These are phyloP conservation scores for Schwanniomyces yamadae DNA, from an alignment of 805 yeast genomes.

Conservation along the genomic window DNA sequence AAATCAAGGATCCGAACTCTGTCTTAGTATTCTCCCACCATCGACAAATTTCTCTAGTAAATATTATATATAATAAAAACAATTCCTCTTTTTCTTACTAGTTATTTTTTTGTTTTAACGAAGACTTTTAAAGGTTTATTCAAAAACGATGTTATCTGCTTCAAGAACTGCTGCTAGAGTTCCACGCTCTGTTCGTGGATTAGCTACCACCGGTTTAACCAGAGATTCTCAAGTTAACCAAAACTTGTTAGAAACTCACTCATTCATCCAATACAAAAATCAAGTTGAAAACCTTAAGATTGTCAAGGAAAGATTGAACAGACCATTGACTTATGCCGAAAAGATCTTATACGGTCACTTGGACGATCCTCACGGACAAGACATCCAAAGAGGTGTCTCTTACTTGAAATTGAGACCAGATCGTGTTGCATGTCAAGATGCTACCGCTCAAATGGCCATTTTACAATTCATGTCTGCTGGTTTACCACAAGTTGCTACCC, in stretches of 20 bases:
- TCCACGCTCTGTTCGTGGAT: constrained; percentile 41
- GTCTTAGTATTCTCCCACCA: constrained; percentile 6
- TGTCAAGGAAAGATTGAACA: constrained; percentile 74
- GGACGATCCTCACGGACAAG: constrained; percentile 87
- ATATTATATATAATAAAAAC: constrained; percentile 1
- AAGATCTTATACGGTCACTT: constrained; percentile 93
- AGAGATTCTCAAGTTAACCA: constrained; percentile 75
- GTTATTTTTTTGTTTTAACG: constrained; percentile 1
- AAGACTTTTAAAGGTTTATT: constrained; percentile 1
- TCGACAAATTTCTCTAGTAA: constrained; percentile 2
- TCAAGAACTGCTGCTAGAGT: constrained; percentile 37
- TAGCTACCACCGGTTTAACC: constrained; percentile 53
- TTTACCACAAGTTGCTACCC: constrained; percentile 86
- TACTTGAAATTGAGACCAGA: constrained; percentile 95
- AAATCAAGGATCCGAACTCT: constrained; percentile 5
- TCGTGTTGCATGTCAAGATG: constrained; percentile 98
- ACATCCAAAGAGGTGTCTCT: constrained; percentile 80
- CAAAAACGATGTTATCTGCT: constrained; percentile 41
- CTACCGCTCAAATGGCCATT: constrained; percentile 98
- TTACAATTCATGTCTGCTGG: constrained; percentile 97
- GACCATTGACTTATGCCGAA: constrained; percentile 95
- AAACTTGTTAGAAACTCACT: constrained; percentile 77
- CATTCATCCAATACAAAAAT: constrained; percentile 89
- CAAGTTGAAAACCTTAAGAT: constrained; percentile 85
- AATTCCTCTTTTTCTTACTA: constrained; percentile 1